Conservation (phyloP, 2,329 filamentous ascomycete species). For the Colletotrichum sojae region DNA sequence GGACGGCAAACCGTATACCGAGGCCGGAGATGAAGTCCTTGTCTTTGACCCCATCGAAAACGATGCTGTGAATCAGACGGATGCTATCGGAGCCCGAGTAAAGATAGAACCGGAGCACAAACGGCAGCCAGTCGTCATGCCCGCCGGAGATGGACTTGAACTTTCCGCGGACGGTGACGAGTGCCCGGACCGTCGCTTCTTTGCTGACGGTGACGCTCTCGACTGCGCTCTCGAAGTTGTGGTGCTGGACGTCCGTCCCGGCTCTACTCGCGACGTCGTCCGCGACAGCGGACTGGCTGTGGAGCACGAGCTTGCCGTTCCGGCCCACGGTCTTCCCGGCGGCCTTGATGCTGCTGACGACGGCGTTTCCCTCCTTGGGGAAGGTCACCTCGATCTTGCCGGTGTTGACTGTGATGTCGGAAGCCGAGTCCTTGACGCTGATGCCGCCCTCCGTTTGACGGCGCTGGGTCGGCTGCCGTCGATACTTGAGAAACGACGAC, state of each 20-base stretch:
- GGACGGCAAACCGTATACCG: conserved; percentile 69
- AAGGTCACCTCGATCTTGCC: conserved; percentile 60
- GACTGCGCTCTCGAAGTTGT: conserved; percentile 47
- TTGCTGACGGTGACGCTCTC: conserved; percentile 64
- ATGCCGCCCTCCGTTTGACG: background rate
- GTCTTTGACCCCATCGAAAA: conserved; percentile 65
- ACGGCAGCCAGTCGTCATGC: conserved; percentile 67
- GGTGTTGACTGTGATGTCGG: conserved; percentile 57
- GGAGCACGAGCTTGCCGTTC: conserved; percentile 66
- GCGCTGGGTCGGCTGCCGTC: background rate
- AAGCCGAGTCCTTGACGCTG: conserved; percentile 8
- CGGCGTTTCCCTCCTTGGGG: conserved; percentile 55
- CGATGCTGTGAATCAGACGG: conserved; percentile 66
- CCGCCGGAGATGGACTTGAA: conserved; percentile 44
- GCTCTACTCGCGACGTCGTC: conserved; percentile 56
- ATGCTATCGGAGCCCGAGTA: conserved; percentile 70
- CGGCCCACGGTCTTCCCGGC: conserved; percentile 58
- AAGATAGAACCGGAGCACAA: conserved; percentile 70
- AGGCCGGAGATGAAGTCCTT: conserved; percentile 67
- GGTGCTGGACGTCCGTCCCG: conserved; percentile 51
- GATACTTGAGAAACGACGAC: background rate
- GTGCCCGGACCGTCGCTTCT: conserved; percentile 56
- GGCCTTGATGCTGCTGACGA: conserved; percentile 57
- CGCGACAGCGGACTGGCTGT: conserved; percentile 63
- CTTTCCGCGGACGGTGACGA: conserved; percentile 61